These are phyloP conservation scores for Albatrellus ellisii DNA, from an alignment of 768 basidiomycete species.

Conservation along the genomic window DNA sequence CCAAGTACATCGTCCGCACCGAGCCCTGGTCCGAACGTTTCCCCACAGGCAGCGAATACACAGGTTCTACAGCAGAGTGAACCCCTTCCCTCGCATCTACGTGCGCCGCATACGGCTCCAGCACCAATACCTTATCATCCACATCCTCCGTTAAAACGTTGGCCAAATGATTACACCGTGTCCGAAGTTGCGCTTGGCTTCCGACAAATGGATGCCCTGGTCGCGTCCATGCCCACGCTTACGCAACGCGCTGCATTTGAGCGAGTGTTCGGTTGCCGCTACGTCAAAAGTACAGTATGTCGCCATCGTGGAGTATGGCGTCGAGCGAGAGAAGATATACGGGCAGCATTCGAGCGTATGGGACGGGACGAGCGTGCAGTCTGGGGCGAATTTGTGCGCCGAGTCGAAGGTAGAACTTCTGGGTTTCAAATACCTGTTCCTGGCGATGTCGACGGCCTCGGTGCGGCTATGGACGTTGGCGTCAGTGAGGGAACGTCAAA, in stretches of 20 bases:
- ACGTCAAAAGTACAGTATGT: conserved; percentile 65
- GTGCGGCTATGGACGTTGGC: background rate
- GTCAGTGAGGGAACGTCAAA: background rate
- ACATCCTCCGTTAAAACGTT: conserved; percentile 54
- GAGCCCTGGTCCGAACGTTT: background rate
- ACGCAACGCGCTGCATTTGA: conserved; percentile 60
- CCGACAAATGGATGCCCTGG: conserved; percentile 31
- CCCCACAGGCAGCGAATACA: background rate
- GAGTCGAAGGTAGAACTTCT: conserved; percentile 35
- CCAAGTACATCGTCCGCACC: conserved; percentile 1
- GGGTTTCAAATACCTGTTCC: too few species aligned
- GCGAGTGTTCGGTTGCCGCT: conserved; percentile 55
- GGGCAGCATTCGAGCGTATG: conserved; percentile 39
- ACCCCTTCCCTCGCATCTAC: conserved; percentile 15
- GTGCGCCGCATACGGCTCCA: conserved; percentile 12
- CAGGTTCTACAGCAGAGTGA: too few species aligned
- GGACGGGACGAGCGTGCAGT: conserved; percentile 43
- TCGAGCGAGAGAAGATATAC: conserved; percentile 34
- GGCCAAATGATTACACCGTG: conserved; percentile 70
- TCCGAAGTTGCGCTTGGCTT: conserved; percentile 52
- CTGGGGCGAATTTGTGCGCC: conserved; percentile 58
- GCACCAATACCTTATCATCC: conserved; percentile 31
- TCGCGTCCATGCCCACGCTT: conserved; percentile 24
- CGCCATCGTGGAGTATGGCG: conserved; percentile 59
- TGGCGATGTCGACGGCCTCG: background rate